phyloP scores from a whole-genome alignment of 495 filamentous ascomycete species.

The Penicillium soppii region DNA sequence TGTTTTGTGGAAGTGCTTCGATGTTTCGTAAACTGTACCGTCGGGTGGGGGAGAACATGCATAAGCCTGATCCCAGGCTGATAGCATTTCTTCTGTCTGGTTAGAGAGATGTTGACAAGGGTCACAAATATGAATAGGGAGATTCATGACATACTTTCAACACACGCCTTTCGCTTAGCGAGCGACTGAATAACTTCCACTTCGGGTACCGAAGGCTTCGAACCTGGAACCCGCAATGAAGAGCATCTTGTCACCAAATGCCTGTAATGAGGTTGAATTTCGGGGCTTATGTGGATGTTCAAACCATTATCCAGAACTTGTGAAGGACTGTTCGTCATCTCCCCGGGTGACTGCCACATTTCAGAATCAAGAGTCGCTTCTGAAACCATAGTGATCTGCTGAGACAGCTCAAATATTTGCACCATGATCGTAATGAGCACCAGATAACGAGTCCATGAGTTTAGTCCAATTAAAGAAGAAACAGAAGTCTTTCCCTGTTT shows the following conservation, averaged over 20 bases:
- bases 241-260: constrained; percentile 2
- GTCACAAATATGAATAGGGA: not conserved
- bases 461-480: not conserved
- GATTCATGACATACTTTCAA: not conserved
- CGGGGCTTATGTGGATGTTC: too few relatives aligned
- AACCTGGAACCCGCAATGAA: not conserved
- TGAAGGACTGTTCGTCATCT: not conserved
- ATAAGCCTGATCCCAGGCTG: constrained; percentile 5
- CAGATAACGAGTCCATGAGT: constrained; percentile 11
- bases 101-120: not conserved
- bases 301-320: too few relatives aligned
- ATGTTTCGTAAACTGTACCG: not conserved
- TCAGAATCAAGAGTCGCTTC: not conserved
- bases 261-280: not conserved
- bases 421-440: constrained; percentile 6
- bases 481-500: not conserved
- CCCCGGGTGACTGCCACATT: not conserved
- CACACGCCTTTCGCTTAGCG: not conserved
- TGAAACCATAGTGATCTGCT: constrained; percentile 4
- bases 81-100: not conserved
- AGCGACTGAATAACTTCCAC: not conserved
- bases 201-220: not conserved
- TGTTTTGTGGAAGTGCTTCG: constrained; percentile 4
- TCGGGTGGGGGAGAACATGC: not conserved
- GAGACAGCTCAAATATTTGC: constrained; percentile 4